These are phyloP conservation scores for Entelexis sorbosivorans DNA, from an alignment of 1,139 yeast genomes.

Conservation along the genomic window DNA sequence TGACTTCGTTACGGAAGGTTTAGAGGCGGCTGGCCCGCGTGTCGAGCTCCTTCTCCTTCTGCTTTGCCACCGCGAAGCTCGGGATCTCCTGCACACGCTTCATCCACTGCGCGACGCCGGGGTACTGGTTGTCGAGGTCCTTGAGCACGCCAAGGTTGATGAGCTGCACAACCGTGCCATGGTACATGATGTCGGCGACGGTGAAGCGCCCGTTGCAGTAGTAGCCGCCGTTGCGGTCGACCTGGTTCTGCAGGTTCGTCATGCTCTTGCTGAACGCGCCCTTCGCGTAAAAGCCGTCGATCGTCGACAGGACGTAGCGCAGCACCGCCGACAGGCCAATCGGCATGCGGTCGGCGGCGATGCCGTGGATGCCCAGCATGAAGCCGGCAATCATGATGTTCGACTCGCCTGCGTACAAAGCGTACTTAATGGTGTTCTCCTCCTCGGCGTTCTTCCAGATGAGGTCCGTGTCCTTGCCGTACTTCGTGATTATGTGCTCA, in stretches of 20 bases:
- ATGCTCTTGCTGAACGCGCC: slow-evolving; percentile 22
- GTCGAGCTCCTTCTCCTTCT: slow-evolving; percentile 12
- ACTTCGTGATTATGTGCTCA: slow-evolving; percentile 26
- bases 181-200: slow-evolving; percentile 47
- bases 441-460: slow-evolving; percentile 29
- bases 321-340: slow-evolving; percentile 38
- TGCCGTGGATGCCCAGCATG: slow-evolving; percentile 35
- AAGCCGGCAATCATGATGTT: slow-evolving; percentile 42
- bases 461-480: slow-evolving; percentile 33
- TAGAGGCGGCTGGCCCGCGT: slow-evolving; percentile 2
- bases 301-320: slow-evolving; percentile 34
- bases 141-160: slow-evolving; percentile 9
- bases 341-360: slow-evolving; percentile 35
- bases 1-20: too few species aligned
- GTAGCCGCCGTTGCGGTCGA: slow-evolving; percentile 38
- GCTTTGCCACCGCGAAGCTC: slow-evolving; percentile 20
- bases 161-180: slow-evolving; percentile 21
- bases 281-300: slow-evolving; percentile 33
- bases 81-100: slow-evolving; percentile 19
- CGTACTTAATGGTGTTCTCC: slow-evolving; percentile 39
- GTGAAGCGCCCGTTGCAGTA: slow-evolving; percentile 47
- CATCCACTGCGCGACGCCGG: slow-evolving; percentile 23
- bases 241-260: slow-evolving; percentile 33
- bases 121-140: slow-evolving; percentile 22
- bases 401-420: slow-evolving; percentile 48